phyloP scores from a whole-genome alignment of 371 early-diverging fungal species.

The Mortierella sp. region DNA sequence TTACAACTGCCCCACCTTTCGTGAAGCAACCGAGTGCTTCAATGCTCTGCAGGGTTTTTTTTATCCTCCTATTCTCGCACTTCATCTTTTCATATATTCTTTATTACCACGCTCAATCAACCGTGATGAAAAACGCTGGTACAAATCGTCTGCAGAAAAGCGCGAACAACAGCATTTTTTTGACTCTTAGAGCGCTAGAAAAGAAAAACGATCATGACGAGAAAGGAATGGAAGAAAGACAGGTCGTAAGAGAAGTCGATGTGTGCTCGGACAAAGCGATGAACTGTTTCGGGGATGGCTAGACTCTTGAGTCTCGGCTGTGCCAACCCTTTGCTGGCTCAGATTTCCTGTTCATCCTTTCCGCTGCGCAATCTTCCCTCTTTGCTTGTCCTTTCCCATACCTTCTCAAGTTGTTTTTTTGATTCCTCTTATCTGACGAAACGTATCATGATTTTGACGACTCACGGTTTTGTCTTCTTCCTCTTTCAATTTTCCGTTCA shows the following conservation, averaged over 20 bases:
- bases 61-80: slow-evolving; percentile 4
- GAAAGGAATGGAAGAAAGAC: slow-evolving; percentile 13
- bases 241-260: slow-evolving; percentile 6
- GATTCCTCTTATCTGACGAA: slow-evolving; percentile 50
- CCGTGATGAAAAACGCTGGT: slow-evolving; percentile 53
- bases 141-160: slow-evolving; percentile 34
- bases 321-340: background rate
- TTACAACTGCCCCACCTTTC: too few relatives aligned
- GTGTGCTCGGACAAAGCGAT: background rate
- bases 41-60: background rate
- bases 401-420: slow-evolving; percentile 54
- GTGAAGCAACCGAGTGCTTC: too few relatives aligned
- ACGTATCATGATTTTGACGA: slow-evolving; percentile 50
- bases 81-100: background rate
- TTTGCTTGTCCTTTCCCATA: slow-evolving; percentile 6
- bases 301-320: background rate
- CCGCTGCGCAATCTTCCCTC: slow-evolving; percentile 7
- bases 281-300: background rate
- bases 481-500: background rate
- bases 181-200: slow-evolving; percentile 49
- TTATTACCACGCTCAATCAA: slow-evolving; percentile 26
- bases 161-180: slow-evolving; percentile 44
- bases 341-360: background rate
- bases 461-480: slow-evolving; percentile 36
- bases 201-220: slow-evolving; percentile 49